Percentiles rank a stretch among this genome's conserved stretches.
Conservation (phyloP, 257 asterid species). For the Paraleonurus japonicus region DNA sequence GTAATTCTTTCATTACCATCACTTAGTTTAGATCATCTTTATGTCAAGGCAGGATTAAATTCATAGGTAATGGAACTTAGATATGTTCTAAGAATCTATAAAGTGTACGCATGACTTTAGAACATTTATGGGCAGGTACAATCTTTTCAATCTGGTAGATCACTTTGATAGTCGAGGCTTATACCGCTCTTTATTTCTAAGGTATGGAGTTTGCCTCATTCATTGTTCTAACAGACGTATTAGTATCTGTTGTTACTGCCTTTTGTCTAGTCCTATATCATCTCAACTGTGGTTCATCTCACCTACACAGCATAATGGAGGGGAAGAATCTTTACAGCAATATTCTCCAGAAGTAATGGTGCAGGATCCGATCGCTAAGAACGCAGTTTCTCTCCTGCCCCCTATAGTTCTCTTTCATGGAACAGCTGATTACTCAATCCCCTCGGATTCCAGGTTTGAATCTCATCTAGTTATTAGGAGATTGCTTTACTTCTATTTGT, state of each 20-base stretch:
- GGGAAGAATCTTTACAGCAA: slow-evolving; percentile 69
- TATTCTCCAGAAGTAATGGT: slow-evolving; percentile 79
- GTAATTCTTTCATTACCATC: neutral
- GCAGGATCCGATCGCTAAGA: slow-evolving; percentile 48
- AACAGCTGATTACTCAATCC: slow-evolving; percentile 87
- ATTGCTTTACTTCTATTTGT: neutral
- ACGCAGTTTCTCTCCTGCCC: slow-evolving; percentile 72
- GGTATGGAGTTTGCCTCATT: slow-evolving; percentile 43
- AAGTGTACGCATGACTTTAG: neutral
- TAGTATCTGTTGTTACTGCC: neutral
- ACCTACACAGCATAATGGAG: slow-evolving; percentile 77
- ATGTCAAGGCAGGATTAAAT: neutral
- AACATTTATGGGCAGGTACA: slow-evolving; percentile 59
- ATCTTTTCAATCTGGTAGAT: slow-evolving; percentile 65
- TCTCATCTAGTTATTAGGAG: slow-evolving; percentile 12
- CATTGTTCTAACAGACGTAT: neutral
- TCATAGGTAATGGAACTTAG: neutral
- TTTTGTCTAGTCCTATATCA: neutral
- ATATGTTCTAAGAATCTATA: neutral
- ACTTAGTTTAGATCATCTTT: neutral
- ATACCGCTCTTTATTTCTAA: slow-evolving; percentile 65
- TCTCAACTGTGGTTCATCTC: slow-evolving; percentile 10
- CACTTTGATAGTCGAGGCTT: slow-evolving; percentile 77
- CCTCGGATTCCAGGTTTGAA: slow-evolving; percentile 71
- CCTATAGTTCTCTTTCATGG: slow-evolving; percentile 85